These are phyloP conservation scores for Fusarium neocosmosporiellum DNA, from an alignment of 2,329 filamentous ascomycete genomes.

Conservation along the genomic window DNA sequence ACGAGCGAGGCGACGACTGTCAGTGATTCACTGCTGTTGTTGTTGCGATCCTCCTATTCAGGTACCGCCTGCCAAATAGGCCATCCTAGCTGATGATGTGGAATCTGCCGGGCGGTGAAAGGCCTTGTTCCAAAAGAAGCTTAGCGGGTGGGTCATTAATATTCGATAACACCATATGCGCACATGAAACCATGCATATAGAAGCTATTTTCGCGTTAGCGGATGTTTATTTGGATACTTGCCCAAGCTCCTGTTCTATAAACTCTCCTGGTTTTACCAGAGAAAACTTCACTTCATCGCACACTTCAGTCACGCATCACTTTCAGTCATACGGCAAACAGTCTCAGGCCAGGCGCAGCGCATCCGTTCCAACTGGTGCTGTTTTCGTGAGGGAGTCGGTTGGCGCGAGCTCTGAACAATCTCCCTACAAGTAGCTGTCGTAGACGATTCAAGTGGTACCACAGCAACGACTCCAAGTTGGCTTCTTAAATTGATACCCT, in stretches of 20 bases:
- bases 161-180: conserved; percentile 38
- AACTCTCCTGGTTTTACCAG: conserved; percentile 40
- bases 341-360: conserved; percentile 14
- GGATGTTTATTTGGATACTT: conserved; percentile 39
- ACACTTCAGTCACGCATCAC: conserved; percentile 31
- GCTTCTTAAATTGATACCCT: conserved; percentile 37
- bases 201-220: conserved; percentile 31
- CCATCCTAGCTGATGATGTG: conserved; percentile 43
- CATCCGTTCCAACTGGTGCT: conserved; percentile 15
- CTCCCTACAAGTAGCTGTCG: conserved; percentile 44
- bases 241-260: conserved; percentile 36
- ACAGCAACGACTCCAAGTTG: conserved; percentile 38
- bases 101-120: conserved; percentile 53
- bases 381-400: conserved; percentile 18
- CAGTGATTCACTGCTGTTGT: conserved; percentile 31
- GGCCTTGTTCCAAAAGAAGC: conserved; percentile 5
- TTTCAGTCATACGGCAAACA: conserved; percentile 24
- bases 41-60: conserved; percentile 43
- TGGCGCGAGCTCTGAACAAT: conserved; percentile 33
- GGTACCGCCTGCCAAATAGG: conserved; percentile 41
- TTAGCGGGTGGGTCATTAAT: conserved; percentile 11
- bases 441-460: conserved; percentile 44
- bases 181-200: conserved; percentile 38
- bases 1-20: conserved; percentile 20
- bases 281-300: conserved; percentile 36